A percentile compares a stretch with the other conserved stretches of the same genome.
phyloP scores from a whole-genome alignment of 2,329 filamentous ascomycete genomes.

The Fusarium lyarnte region DNA sequence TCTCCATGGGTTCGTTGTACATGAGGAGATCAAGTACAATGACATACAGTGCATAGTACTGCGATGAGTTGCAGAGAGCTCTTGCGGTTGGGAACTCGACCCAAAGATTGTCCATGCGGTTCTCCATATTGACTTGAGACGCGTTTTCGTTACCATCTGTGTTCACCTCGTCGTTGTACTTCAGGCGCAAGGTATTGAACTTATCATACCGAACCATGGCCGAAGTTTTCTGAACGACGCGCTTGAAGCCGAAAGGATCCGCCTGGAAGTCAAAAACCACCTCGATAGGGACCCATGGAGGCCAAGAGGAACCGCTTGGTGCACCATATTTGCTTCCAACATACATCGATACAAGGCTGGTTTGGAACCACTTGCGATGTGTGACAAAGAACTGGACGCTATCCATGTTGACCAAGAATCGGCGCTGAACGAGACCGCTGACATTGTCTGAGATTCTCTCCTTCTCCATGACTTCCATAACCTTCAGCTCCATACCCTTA shows the following conservation, averaged over 20 bases:
- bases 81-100: slow-evolving; percentile 95
- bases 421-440: slow-evolving; percentile 92
- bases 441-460: slow-evolving; percentile 90
- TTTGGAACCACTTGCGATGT: slow-evolving; percentile 88
- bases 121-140: slow-evolving; percentile 70
- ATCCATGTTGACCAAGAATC: slow-evolving; percentile 95
- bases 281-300: slow-evolving; percentile 97
- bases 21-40: slow-evolving; percentile 95
- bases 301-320: slow-evolving; percentile 86
- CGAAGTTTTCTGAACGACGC: slow-evolving; percentile 96
- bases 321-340: slow-evolving; percentile 93
- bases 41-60: slow-evolving; percentile 98
- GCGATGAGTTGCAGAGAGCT: slow-evolving; percentile 94
- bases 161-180: slow-evolving; percentile 94
- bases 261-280: slow-evolving; percentile 97
- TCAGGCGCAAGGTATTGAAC: slow-evolving; percentile 95
- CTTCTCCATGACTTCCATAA: slow-evolving; percentile 98
- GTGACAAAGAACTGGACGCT: slow-evolving; percentile 98
- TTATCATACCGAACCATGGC: slow-evolving; percentile 96
- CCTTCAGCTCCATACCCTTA: slow-evolving; percentile 98
- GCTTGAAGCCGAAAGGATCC: slow-evolving; percentile 96
- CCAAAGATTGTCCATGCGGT: slow-evolving; percentile 94
- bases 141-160: slow-evolving; percentile 64
- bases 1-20: slow-evolving; percentile 95
- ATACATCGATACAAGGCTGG: slow-evolving; percentile 89